A percentile compares a stretch with the other conserved stretches of the same genome.
Conservation (phyloP, 1,284 basidiomycete genomes). For the Porodaedalea pini region DNA sequence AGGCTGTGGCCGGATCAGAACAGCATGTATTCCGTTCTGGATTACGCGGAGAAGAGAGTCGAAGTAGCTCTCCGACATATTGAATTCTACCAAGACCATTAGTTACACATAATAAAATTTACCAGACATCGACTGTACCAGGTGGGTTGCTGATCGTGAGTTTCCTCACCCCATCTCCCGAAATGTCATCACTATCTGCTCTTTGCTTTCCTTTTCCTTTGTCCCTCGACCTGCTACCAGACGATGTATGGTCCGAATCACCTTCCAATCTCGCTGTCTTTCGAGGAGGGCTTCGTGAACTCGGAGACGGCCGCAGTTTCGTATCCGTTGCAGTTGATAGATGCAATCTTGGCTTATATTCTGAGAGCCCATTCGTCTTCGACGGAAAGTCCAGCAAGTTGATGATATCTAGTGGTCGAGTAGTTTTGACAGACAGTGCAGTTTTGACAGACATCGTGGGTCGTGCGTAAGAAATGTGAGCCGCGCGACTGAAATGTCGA, state of each 20-base stretch:
- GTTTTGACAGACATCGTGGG: neutral
- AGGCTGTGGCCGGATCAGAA: constrained; percentile 2
- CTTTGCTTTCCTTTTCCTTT: constrained; percentile 16
- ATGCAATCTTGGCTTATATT: constrained; percentile 10
- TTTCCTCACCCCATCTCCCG: constrained; percentile 7
- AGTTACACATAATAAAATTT: neutral
- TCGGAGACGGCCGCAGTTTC: neutral
- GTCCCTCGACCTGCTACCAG: constrained; percentile 4
- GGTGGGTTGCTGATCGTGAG: constrained; percentile 13
- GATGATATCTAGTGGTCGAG: constrained; percentile 1
- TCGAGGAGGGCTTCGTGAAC: constrained; percentile 15
- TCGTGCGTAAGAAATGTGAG: neutral
- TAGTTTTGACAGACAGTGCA: neutral
- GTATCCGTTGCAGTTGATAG: neutral
- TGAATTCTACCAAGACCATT: constrained; percentile 2
- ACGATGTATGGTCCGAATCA: constrained; percentile 16
- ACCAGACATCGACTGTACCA: constrained; percentile 4
- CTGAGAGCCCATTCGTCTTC: constrained; percentile 12
- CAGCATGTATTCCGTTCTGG: constrained; percentile 7
- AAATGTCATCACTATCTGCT: neutral
- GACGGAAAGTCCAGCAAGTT: constrained; percentile 18
- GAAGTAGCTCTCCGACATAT: constrained; percentile 7
- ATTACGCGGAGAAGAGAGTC: constrained; percentile 8
- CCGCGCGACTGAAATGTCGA: neutral
- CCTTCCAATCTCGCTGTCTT: constrained; percentile 20